Evolutionary conservation across 1,284 basidiomycete species (phyloP), one percentile per base, ranked within the genome.

Genomic region (Athelia sp.): DNA sequence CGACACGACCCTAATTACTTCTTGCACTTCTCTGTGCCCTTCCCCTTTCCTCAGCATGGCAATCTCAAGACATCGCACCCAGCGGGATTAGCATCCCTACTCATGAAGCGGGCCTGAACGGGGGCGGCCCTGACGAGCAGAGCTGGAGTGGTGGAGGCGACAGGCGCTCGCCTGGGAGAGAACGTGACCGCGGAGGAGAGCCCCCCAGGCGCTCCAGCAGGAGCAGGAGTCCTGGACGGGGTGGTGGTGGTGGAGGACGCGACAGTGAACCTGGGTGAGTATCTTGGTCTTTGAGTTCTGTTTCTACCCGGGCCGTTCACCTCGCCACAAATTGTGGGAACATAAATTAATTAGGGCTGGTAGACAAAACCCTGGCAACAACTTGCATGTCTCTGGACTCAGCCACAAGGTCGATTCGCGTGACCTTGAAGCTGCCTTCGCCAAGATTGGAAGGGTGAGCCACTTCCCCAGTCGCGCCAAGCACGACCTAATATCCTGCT

Each of bases 341-440:
- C 23, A 22, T 26, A 22, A 4, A 22, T 22, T 44, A n/a, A 44
- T 44, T n/a, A 44, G 24, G 8, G 4, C 23, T 22, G n/a, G 24
- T 17, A 72, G 71, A 36, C 68, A 71, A 52, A 98, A 98, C 72
- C 92, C 91, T 1, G 95, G 96, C 47, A 98, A 97, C 75, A 98
- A 98, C 72, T 77, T 99, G 35, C 96, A 99, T 65, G 90, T 98
- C 54, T 96, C 93, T 38, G 85, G 92, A 36, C 76, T 99, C 48
- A 84, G 84, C 57, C 78, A 84, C 63, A 76, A 75, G 53, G 84
- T 96, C 52, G 91, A 92, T 61, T 90, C 89, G 46, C 83, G 86
- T 48, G 87, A 90, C 59, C 86, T 99, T 45, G 93, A 98, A 66
- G 81, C 86, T 22, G 79, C 84, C 14, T 98, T 99, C 62, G 76